Conservation (phyloP, 2,329 filamentous ascomycete genomes). For the Penicillium polonicum region DNA sequence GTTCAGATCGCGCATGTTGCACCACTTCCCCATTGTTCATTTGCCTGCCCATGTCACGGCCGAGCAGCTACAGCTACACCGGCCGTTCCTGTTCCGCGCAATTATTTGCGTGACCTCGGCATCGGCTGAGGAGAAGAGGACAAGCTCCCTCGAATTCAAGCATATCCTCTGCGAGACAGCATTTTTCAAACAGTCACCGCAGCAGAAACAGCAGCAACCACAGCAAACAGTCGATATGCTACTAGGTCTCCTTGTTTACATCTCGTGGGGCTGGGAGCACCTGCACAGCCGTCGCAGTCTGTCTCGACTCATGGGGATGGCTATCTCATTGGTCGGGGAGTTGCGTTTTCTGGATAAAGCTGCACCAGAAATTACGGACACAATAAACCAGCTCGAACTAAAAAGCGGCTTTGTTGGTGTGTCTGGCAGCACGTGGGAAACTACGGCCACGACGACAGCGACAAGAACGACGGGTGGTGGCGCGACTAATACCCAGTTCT, state of each 20-base stretch:
- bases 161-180: neutral
- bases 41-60: neutral
- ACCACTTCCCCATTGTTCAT: neutral
- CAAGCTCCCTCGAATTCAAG: neutral
- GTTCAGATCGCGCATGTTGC: neutral
- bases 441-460: neutral
- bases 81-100: neutral
- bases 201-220: neutral
- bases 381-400: neutral
- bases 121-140: neutral
- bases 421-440: neutral
- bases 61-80: neutral
- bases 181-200: neutral
- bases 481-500: neutral
- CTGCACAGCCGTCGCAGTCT: neutral
- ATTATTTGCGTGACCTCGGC: neutral
- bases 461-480: neutral
- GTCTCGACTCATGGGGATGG: neutral
- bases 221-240: neutral
- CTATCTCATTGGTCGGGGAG: neutral
- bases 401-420: neutral
- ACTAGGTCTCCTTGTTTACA: neutral
- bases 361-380: neutral
- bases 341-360: neutral
- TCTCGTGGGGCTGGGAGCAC: neutral